Conservation (phyloP, 2,329 filamentous ascomycete species). For the Colletotrichum sp. region DNA sequence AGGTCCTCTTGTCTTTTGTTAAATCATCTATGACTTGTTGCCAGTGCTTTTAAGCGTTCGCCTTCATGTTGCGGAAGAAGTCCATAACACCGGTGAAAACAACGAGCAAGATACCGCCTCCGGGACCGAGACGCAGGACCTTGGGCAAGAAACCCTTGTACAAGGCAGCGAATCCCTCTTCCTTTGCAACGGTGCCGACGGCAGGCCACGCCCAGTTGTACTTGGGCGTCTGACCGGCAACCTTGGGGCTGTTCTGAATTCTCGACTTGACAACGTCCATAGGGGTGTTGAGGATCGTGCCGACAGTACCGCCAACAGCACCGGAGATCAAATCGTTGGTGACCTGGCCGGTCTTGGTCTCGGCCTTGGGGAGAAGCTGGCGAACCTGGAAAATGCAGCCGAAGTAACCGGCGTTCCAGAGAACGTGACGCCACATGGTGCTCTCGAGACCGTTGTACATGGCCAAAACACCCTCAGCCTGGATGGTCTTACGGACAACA, state of each 20-base stretch:
- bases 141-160: slow-evolving; percentile 99
- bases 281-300: slow-evolving; percentile 92
- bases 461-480: slow-evolving; percentile 81
- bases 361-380: slow-evolving; percentile 78
- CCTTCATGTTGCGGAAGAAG: slow-evolving; percentile 77
- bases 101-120: slow-evolving; percentile 75
- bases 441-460: slow-evolving; percentile 97
- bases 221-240: slow-evolving; percentile 83
- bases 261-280: slow-evolving; percentile 98
- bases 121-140: slow-evolving; percentile 63
- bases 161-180: slow-evolving; percentile 89
- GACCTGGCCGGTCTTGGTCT: slow-evolving; percentile 81
- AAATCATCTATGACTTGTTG: not conserved
- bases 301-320: slow-evolving; percentile 82
- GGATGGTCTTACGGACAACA: slow-evolving; percentile 80
- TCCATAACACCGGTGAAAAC: slow-evolving; percentile 91
- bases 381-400: slow-evolving; percentile 98
- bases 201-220: slow-evolving; percentile 99
- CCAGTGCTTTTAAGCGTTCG: slow-evolving; percentile 18
- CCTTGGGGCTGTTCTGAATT: slow-evolving; percentile 91
- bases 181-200: slow-evolving; percentile 83
- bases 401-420: slow-evolving; percentile 96
- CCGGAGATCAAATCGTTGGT: slow-evolving; percentile 88
- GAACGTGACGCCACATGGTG: slow-evolving; percentile 90
- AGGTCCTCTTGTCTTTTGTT: not conserved